Conservation (phyloP, 2,329 filamentous ascomycete genomes). For the Penicillium sp. region DNA sequence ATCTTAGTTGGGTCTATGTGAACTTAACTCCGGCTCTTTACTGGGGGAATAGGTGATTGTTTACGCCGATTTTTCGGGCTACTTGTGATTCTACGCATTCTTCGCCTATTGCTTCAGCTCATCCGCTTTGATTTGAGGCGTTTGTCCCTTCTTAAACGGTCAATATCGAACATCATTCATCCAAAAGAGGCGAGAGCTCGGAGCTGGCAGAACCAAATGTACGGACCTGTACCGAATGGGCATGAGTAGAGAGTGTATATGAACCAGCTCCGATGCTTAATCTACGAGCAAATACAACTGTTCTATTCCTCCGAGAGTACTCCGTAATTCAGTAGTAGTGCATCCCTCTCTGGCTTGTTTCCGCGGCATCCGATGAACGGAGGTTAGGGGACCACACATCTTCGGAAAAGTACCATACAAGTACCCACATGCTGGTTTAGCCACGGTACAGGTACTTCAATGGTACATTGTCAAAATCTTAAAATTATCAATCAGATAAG, state of each 20-base stretch:
- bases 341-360: not conserved
- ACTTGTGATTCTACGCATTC: too few relatives aligned
- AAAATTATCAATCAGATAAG: constrained; percentile 11
- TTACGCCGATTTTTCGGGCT: too few relatives aligned
- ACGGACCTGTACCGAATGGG: too few relatives aligned
- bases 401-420: not conserved
- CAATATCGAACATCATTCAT: not conserved
- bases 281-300: not conserved
- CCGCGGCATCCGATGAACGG: constrained; percentile 10
- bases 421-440: not conserved
- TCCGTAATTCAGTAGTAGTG: not conserved
- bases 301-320: not conserved
- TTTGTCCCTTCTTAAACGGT: not conserved
- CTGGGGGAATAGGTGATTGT: too few relatives aligned
- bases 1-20: too few relatives aligned
- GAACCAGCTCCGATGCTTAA: not conserved
- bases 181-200: not conserved
- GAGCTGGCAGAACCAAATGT: not conserved
- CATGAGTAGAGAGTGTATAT: not conserved
- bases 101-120: not conserved
- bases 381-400: not conserved
- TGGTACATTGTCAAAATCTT: not conserved
- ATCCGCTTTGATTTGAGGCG: not conserved
- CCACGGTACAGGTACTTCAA: not conserved
- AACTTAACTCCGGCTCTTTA: too few relatives aligned